phyloP scores from a whole-genome alignment of 2,329 filamentous ascomycete species.

The Ceratocystis smalleyi region DNA sequence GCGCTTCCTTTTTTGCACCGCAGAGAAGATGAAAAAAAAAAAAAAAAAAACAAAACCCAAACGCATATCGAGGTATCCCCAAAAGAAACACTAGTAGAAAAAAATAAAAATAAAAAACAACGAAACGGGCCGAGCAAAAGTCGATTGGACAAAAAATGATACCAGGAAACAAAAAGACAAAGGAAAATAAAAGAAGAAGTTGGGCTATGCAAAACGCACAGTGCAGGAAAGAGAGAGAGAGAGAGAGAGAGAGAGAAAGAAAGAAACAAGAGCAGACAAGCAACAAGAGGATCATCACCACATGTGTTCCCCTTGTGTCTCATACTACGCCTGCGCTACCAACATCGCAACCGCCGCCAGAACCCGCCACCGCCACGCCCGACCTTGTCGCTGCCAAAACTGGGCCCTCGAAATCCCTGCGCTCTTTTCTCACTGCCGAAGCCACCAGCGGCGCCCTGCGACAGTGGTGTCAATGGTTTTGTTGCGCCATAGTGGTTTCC shows the following conservation, averaged over 20 bases:
- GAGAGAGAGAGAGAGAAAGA: neutral
- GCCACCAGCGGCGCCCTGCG: slow-evolving; percentile 23
- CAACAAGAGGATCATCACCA: neutral
- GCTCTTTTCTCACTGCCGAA: slow-evolving; percentile 30
- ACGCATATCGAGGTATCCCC: slow-evolving; percentile 17
- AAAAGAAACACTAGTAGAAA: slow-evolving; percentile 5
- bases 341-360: slow-evolving; percentile 42
- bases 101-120: neutral
- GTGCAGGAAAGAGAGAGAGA: slow-evolving; percentile 7
- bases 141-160: neutral
- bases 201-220: neutral
- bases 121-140: neutral
- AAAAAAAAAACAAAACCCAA: neutral
- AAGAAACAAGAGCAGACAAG: too few relatives aligned
- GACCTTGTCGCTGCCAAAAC: slow-evolving; percentile 29
- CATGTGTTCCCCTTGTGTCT: neutral
- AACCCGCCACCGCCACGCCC: slow-evolving; percentile 33
- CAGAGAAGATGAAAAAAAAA: neutral
- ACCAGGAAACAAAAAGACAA: slow-evolving; percentile 10
- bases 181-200: neutral
- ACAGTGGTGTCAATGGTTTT: slow-evolving; percentile 41
- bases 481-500: slow-evolving; percentile 38
- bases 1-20: slow-evolving; percentile 7
- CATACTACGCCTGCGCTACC: slow-evolving; percentile 26
- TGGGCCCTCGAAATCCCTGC: slow-evolving; percentile 31